phyloP scores from a whole-genome alignment of 1,284 basidiomycete genomes.

The Tilletiaria anomala region DNA sequence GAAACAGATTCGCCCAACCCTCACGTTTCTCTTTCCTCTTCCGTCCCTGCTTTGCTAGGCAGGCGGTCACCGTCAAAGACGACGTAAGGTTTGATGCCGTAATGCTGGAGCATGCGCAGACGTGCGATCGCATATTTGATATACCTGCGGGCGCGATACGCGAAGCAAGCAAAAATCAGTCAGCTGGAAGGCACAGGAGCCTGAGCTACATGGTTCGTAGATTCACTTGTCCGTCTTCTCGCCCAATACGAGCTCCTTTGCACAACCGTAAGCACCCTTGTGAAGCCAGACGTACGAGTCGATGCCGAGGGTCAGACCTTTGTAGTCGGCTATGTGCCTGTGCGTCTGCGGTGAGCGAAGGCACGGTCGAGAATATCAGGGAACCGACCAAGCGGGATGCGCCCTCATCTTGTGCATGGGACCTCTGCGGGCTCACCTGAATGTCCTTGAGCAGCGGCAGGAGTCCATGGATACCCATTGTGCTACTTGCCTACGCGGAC shows the following conservation, averaged over 20 bases:
- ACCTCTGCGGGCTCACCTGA: constrained; percentile 48
- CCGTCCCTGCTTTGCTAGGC: constrained; percentile 83
- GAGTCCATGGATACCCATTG: constrained; percentile 89
- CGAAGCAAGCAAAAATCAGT: background rate
- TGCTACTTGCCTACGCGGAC: too few species aligned
- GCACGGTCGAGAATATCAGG: constrained; percentile 5
- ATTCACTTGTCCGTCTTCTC: constrained; percentile 48
- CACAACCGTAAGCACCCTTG: constrained; percentile 77
- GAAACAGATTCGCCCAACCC: too few species aligned
- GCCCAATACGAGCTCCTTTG: constrained; percentile 69
- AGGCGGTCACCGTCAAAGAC: constrained; percentile 95
- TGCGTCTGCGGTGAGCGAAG: constrained; percentile 6
- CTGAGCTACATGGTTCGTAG: background rate
- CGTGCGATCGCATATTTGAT: constrained; percentile 91
- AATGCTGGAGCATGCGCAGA: constrained; percentile 67
- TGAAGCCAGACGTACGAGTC: constrained; percentile 98
- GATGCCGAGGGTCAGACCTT: constrained; percentile 49
- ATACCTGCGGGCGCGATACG: constrained; percentile 51
- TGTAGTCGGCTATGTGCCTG: constrained; percentile 18
- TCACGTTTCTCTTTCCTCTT: constrained; percentile 57
- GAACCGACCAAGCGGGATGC: background rate
- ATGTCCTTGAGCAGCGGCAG: constrained; percentile 83
- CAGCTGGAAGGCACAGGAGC: background rate
- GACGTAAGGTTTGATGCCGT: constrained; percentile 72
- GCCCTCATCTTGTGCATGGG: background rate